A percentile compares a stretch with the other conserved stretches of the same genome.
phyloP scores from a whole-genome alignment of 2,329 filamentous ascomycete species.

The Aspergillus pseudoterreus region DNA sequence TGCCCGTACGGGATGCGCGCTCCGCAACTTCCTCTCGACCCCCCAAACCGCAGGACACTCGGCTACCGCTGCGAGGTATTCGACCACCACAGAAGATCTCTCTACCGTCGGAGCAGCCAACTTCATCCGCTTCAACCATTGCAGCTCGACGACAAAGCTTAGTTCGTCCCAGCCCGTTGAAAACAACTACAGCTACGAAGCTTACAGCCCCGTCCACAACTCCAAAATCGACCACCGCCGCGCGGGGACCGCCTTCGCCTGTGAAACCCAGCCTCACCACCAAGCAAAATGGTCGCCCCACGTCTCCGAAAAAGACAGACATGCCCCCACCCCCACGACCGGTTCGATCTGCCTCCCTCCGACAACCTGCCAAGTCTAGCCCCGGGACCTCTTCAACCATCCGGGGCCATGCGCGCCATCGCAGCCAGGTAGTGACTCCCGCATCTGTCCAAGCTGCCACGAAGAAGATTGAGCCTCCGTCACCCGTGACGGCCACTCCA shows the following conservation, averaged over 20 bases:
- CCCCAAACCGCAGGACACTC: slow-evolving; percentile 17
- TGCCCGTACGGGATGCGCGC: slow-evolving; percentile 19
- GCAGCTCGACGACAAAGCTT: slow-evolving; percentile 28
- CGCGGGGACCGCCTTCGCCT: slow-evolving; percentile 20
- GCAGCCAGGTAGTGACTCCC: slow-evolving; percentile 29
- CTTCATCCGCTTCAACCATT: slow-evolving; percentile 4
- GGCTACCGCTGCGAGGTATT: slow-evolving; percentile 14
- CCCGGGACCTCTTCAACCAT: slow-evolving; percentile 10
- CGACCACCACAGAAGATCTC: slow-evolving; percentile 11
- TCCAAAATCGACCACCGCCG: slow-evolving; percentile 8
- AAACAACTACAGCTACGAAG: slow-evolving; percentile 11
- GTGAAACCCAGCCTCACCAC: slow-evolving; percentile 7
- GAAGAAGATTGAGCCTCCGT: slow-evolving; percentile 16
- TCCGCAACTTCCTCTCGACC: slow-evolving; percentile 13
- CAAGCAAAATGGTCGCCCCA: slow-evolving; percentile 12
- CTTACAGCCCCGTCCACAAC: slow-evolving; percentile 16
- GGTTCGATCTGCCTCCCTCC: slow-evolving; percentile 34
- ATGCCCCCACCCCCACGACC: slow-evolving; percentile 34
- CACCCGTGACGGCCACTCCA: slow-evolving; percentile 13
- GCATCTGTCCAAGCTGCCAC: slow-evolving; percentile 8
- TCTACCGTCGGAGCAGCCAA: slow-evolving; percentile 1
- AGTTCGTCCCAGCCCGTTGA: slow-evolving; percentile 24
- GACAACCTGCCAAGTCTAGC: slow-evolving; percentile 27
- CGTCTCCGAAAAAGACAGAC: slow-evolving; percentile 28
- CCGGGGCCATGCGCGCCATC: slow-evolving; percentile 32